These are phyloP conservation scores for Aciculosporium take DNA, from an alignment of 2,329 filamentous ascomycete species.

Conservation along the genomic window DNA sequence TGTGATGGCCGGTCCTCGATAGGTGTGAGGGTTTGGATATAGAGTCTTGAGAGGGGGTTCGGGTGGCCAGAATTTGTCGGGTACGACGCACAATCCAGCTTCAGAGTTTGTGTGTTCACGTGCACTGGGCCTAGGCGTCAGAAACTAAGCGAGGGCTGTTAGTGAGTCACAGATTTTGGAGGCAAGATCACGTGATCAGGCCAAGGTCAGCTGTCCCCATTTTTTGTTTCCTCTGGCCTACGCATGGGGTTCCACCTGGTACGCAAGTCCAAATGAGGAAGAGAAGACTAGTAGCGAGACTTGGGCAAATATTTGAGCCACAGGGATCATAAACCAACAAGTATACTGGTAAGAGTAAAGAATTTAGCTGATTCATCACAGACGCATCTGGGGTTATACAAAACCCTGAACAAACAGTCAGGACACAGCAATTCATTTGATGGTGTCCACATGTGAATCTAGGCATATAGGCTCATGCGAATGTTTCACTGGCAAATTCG, in stretches of 20 bases:
- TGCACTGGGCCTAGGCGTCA: slow-evolving; percentile 19
- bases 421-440: neutral
- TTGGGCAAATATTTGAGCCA: no score
- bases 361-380: neutral
- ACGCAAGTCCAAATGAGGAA: neutral
- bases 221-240: no score
- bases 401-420: neutral
- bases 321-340: no score
- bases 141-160: slow-evolving; percentile 28
- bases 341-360: no score
- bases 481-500: slow-evolving; percentile 54
- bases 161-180: slow-evolving; percentile 12
- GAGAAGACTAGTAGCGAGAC: neutral
- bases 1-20: slow-evolving; percentile 28
- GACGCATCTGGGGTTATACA: neutral
- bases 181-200: slow-evolving; percentile 9
- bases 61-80: slow-evolving; percentile 25
- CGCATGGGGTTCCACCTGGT: no score
- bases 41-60: slow-evolving; percentile 25
- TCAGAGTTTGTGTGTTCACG: slow-evolving; percentile 28
- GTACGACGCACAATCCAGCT: slow-evolving; percentile 20
- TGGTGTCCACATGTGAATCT: neutral
- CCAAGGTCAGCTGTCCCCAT: no score
- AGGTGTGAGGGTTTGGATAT: slow-evolving; percentile 20
- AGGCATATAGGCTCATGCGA: slow-evolving; percentile 23